phyloP scores from a whole-genome alignment of 1,139 yeast genomes.

The Protomyces pachydermus region DNA sequence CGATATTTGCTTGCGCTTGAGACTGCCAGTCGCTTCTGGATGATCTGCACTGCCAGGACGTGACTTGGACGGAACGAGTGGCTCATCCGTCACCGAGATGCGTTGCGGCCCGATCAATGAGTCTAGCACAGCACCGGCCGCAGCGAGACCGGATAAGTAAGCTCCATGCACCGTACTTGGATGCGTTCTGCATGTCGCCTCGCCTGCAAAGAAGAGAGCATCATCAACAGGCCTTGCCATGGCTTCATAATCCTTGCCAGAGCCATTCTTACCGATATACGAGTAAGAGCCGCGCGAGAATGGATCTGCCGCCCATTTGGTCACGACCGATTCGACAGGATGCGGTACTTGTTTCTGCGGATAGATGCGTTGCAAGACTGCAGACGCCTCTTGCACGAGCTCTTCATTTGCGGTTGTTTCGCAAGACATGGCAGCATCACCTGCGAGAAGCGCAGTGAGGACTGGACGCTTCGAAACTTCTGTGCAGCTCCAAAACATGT shows the following conservation, averaged over 20 bases:
- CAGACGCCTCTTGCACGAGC: conserved; percentile 40
- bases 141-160: conserved; percentile 44
- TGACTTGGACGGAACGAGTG: conserved; percentile 38
- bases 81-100: conserved; percentile 38
- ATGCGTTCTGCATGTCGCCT: conserved; percentile 44
- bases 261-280: conserved; percentile 44
- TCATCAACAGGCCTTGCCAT: conserved; percentile 41
- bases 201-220: conserved; percentile 45
- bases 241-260: conserved; percentile 44
- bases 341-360: conserved; percentile 34
- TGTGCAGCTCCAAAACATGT: conserved; percentile 43
- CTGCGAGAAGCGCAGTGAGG: conserved; percentile 43
- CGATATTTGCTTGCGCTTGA: background rate
- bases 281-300: conserved; percentile 44
- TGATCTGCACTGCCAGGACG: conserved; percentile 9
- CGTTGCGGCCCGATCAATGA: conserved; percentile 43
- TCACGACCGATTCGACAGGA: conserved; percentile 43
- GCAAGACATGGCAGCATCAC: conserved; percentile 41
- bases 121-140: conserved; percentile 44
- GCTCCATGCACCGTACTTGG: conserved; percentile 49
- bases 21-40: background rate
- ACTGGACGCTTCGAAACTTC: conserved; percentile 29
- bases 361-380: conserved; percentile 38
- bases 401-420: conserved; percentile 39
- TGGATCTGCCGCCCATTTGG: conserved; percentile 46